Conservation (phyloP, 805 yeast species). For the Cyberlindnera maclurae region DNA sequence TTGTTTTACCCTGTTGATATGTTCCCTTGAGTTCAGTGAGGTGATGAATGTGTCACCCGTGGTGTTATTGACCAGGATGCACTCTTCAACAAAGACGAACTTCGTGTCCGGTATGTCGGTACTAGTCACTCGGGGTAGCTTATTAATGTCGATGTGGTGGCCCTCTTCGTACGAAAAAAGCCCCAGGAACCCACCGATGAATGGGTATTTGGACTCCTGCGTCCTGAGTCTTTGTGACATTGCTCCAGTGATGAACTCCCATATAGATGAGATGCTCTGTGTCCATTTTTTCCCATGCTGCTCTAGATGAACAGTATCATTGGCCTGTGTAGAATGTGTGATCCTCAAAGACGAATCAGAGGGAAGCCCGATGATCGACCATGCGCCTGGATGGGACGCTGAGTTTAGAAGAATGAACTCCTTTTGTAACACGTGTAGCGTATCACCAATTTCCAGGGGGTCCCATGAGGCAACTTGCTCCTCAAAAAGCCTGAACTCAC, state of each 20-base stretch:
- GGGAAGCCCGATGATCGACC: slow-evolving; percentile 83
- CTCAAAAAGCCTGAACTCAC: slow-evolving; percentile 1
- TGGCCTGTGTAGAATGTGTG: slow-evolving; percentile 51
- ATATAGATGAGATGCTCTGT: slow-evolving; percentile 29
- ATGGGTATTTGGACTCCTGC: slow-evolving; percentile 45
- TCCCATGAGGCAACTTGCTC: slow-evolving; percentile 2
- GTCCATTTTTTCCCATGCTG: not conserved
- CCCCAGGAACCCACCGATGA: slow-evolving; percentile 90
- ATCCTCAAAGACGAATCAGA: slow-evolving; percentile 35
- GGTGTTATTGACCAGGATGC: slow-evolving; percentile 46
- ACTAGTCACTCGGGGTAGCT: slow-evolving; percentile 32
- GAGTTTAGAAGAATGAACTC: slow-evolving; percentile 65
- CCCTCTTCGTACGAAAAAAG: slow-evolving; percentile 87
- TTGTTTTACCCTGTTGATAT: slow-evolving; percentile 19
- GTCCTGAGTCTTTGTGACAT: slow-evolving; percentile 33
- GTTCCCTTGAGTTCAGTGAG: slow-evolving; percentile 30
- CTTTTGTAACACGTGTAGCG: slow-evolving; percentile 21
- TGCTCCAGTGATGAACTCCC: slow-evolving; percentile 44
- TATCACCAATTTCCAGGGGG: slow-evolving; percentile 49
- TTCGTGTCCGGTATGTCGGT: slow-evolving; percentile 62
- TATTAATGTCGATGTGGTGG: slow-evolving; percentile 27
- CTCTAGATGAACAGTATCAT: slow-evolving; percentile 3
- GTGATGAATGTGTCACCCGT: slow-evolving; percentile 42
- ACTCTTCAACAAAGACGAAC: slow-evolving; percentile 61
- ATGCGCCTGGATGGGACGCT: slow-evolving; percentile 77